These are phyloP conservation scores for Phytophthora ramorum DNA, from an alignment of 352 stramenopile genomes.

Conservation along the genomic window DNA sequence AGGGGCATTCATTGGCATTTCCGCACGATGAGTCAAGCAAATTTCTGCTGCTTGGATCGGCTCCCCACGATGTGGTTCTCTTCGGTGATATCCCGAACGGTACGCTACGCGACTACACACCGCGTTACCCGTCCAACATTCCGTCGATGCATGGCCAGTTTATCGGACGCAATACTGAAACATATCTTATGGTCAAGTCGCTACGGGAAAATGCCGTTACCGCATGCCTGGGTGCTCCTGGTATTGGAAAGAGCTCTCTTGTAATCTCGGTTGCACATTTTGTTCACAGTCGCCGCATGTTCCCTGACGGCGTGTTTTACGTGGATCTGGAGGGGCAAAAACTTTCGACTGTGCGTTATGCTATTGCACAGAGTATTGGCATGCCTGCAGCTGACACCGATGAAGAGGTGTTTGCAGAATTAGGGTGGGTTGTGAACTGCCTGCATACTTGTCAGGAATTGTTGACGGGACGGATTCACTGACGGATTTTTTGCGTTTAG, in stretches of 20 bases:
- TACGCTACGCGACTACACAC: conserved; percentile 67
- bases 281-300: conserved; percentile 78
- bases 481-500: conserved; percentile 27
- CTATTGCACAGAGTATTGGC: conserved; percentile 81
- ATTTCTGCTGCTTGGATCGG: conserved; percentile 67
- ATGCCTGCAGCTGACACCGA: conserved; percentile 78
- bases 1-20: conserved; percentile 65
- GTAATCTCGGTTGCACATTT: conserved; percentile 86
- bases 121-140: conserved; percentile 74
- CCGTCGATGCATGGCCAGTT: conserved; percentile 88
- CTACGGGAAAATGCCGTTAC: conserved; percentile 80
- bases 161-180: conserved; percentile 82
- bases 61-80: conserved; percentile 70
- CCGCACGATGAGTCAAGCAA: conserved; percentile 88
- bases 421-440: conserved; percentile 41
- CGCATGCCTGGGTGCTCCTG: conserved; percentile 72
- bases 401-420: conserved; percentile 81
- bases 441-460: background rate
- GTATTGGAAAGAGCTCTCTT: conserved; percentile 85
- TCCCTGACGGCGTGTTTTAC: conserved; percentile 84
- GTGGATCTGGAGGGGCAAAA: conserved; percentile 87
- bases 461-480: conserved; percentile 9
- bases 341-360: conserved; percentile 79
- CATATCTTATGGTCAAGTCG: conserved; percentile 80
- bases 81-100: conserved; percentile 75